Base-by-base conservation (phyloP, 352 stramenopile species). In the Globisporangium mamillatum region DNA sequence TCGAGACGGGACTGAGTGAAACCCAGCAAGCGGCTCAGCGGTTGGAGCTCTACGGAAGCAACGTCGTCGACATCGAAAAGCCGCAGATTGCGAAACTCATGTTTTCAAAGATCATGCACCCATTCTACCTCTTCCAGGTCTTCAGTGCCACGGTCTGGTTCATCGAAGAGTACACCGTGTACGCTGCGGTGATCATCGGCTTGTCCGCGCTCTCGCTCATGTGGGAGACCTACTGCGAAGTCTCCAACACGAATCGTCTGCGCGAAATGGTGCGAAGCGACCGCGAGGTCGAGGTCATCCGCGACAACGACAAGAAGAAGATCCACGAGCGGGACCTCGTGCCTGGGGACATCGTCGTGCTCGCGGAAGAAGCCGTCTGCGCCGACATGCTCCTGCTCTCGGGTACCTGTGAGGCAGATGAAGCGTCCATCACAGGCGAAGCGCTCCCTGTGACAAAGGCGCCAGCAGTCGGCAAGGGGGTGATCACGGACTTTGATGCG, bases 41-140 rank as follows among this genome's bases (percentile, higher is more conserved):
- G 38, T 10, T 64, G 6, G 73, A 71, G 24, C 67, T 89, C 24
- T 87, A 80, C 32, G 80, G 82, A 0, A 24, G 38, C 2, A 91
- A 91, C 70, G 34, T 73, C 18, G 76, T 88, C 7, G 67, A 77
- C 20, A 80, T 89, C 12, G 70, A 76, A 25, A 66, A 75, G 32
- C 76, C 77, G 0, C 64, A 68, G 18, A 60, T 83, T 18, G n/a
- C 62, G 1, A 71, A 69, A 55, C 67, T 91, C 22, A 46, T 91
- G 29, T 81, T 89, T 60, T 46, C 75, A 27, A 92, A 92, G 63
- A 69, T 91, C 27, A 52, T 90, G n/a, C 86, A 93, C 44, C 86
- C 83, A 54, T 93, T 92, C 69, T 93, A 93, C 69, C 69, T 93
- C 22, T 92, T 92, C 67, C 83, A 93, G 67, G 65, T 90, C 27